phyloP scores from a whole-genome alignment of 176 grass and related monocot genomes.

The sorghum (Sorghum bicolor) region DNA sequence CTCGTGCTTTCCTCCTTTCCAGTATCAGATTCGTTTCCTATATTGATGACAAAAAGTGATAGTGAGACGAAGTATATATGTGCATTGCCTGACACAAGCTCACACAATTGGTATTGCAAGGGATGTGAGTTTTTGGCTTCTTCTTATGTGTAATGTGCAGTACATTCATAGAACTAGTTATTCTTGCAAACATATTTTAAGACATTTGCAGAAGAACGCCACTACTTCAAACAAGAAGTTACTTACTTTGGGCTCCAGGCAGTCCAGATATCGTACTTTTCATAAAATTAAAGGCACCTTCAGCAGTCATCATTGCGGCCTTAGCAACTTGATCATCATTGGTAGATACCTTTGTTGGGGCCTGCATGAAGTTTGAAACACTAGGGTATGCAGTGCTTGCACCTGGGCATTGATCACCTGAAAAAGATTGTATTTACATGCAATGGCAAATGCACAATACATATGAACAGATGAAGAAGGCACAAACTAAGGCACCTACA shows the following conservation, averaged over 20 bases:
- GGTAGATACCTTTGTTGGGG: conserved; percentile 28
- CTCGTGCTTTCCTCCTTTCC: conserved; percentile 38
- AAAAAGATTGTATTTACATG: conserved; percentile 20
- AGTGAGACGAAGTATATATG: background rate
- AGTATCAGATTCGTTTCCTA: conserved; percentile 19
- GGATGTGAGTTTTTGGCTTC: background rate
- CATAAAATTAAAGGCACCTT: conserved; percentile 59
- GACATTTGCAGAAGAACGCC: background rate
- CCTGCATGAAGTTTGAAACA: conserved; percentile 26
- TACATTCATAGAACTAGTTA: conserved; percentile 16
- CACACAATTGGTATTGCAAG: background rate
- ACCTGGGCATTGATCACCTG: conserved; percentile 67
- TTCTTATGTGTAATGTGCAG: background rate
- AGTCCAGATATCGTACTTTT: conserved; percentile 39
- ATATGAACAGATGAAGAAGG: conserved; percentile 6
- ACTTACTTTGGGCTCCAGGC: conserved; percentile 34
- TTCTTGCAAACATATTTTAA: background rate
- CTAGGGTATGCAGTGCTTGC: conserved; percentile 38
- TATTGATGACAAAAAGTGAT: conserved; percentile 6
- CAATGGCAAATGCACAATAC: background rate
- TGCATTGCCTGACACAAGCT: background rate
- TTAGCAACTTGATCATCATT: conserved; percentile 41
- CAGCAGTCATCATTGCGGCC: conserved; percentile 50
- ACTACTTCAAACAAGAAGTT: background rate
- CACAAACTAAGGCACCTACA: conserved; percentile 43